Evolutionary conservation across 495 filamentous ascomycete genomes (phyloP), one percentile per base, ranked within the genome.

Genomic region (Poronia punctata): DNA sequence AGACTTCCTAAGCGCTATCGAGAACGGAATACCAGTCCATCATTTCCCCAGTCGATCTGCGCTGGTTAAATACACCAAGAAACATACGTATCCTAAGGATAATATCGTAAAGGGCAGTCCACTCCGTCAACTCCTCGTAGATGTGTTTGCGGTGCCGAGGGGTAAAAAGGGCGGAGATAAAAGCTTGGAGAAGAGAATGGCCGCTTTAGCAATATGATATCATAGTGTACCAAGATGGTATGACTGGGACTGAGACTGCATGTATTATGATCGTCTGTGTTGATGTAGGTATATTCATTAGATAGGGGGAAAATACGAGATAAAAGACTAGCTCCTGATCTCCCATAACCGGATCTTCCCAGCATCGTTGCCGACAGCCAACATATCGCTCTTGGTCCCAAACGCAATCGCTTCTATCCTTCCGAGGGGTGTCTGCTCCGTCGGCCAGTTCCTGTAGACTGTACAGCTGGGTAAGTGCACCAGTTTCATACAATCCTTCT

Each of bases 401-500:
- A 89, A 88, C 14, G 86, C 83, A 31, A 95, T 78, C 1, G 80
- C 74, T 3, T 83, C 85, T 37, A 97, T 80, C 22, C 87, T 72
- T 0, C 93, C 93, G 43, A 98, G 56, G 7, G 93, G 90, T 39
- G 92, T 98, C 59, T 80, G 77, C 26, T 76, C 74, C 27, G 92
- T 98, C 15, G 92, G 92, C 92, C 92, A 98, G 62, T 98, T 97
- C 52, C 78, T 78, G 70, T 92, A 98, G 11, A 96, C 88, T 2
- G 88, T 93, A 57, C 87, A 94, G 43, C 76, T 84, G 1, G 90
- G 90, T 50, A 98, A 65, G 61, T 98, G 92, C 24, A 92, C 88
- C 49, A 98, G 62, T 60, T 85, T 70, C 57, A 98, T 56, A 2
- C 88, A 85, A 69, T 97, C 87, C 46, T 82, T 82, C 69, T 95